Conservation (phyloP, 495 filamentous ascomycete species). For the Aspergillus diversus region DNA sequence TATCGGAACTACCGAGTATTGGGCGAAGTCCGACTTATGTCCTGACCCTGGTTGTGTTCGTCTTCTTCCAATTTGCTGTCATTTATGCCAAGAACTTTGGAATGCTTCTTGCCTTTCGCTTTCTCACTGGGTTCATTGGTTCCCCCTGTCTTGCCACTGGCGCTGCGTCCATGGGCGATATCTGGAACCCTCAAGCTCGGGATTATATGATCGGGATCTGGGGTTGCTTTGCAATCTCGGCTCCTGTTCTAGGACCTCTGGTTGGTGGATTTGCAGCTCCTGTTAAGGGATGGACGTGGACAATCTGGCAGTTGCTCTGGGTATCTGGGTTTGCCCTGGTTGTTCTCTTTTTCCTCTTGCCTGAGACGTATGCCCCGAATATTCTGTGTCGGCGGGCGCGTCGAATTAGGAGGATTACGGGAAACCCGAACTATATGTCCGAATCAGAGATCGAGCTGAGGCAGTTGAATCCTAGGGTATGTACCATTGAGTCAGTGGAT, state of each 20-base stretch:
- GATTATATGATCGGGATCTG: conserved; percentile 44
- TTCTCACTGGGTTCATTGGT: conserved; percentile 57
- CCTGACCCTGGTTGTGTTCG: conserved; percentile 50
- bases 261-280: conserved; percentile 44
- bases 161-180: conserved; percentile 38
- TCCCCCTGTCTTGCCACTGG: conserved; percentile 52
- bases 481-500: conserved; percentile 15
- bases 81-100: conserved; percentile 52
- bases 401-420: conserved; percentile 48
- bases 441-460: conserved; percentile 47
- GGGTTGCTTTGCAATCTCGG: conserved; percentile 39
- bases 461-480: conserved; percentile 21
- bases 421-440: conserved; percentile 33
- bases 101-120: conserved; percentile 58
- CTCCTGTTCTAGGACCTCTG: conserved; percentile 48
- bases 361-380: conserved; percentile 60
- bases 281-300: conserved; percentile 51
- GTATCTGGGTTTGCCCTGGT: conserved; percentile 48
- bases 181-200: conserved; percentile 30
- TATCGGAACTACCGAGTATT: conserved; percentile 54
- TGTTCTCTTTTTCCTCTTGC: conserved; percentile 54
- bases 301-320: conserved; percentile 55
- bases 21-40: conserved; percentile 56
- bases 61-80: conserved; percentile 53
- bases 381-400: conserved; percentile 58